These are phyloP conservation scores for Lichenothelia convexa DNA, from an alignment of 495 filamentous ascomycete species.

Conservation along the genomic window DNA sequence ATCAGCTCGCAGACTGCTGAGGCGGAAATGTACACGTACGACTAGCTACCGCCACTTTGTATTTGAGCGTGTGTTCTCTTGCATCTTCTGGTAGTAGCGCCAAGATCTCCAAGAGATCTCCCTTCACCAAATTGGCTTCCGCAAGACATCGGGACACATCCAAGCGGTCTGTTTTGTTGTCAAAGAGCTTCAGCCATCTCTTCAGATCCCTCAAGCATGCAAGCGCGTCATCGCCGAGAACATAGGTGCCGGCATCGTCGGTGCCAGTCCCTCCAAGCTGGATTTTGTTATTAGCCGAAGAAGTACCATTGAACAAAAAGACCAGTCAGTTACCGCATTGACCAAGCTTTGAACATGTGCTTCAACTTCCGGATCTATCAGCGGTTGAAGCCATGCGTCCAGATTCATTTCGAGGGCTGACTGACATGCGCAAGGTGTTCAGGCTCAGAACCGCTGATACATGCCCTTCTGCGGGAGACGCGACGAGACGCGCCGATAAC, in stretches of 20 bases:
- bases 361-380: conserved; percentile 79
- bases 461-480: too few relatives aligned
- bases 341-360: conserved; percentile 83
- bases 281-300: too few relatives aligned
- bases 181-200: conserved; percentile 85
- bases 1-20: too few relatives aligned
- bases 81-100: conserved; percentile 52
- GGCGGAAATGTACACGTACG: conserved; percentile 24
- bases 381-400: too few relatives aligned
- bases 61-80: conserved; percentile 52
- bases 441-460: too few relatives aligned
- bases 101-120: conserved; percentile 80
- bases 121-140: conserved; percentile 79
- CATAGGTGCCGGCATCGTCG: conserved; percentile 65
- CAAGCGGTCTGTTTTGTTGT: conserved; percentile 83
- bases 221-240: conserved; percentile 81
- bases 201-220: conserved; percentile 84
- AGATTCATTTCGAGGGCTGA: too few relatives aligned
- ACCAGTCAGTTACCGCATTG: conserved; percentile 72
- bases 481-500: too few relatives aligned
- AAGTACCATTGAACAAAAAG: too few relatives aligned
- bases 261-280: conserved; percentile 77
- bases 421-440: too few relatives aligned
- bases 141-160: conserved; percentile 88
- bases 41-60: conserved; percentile 67